Conservation (phyloP, 345 rosid genomes). For the Adansonia digitata region DNA sequence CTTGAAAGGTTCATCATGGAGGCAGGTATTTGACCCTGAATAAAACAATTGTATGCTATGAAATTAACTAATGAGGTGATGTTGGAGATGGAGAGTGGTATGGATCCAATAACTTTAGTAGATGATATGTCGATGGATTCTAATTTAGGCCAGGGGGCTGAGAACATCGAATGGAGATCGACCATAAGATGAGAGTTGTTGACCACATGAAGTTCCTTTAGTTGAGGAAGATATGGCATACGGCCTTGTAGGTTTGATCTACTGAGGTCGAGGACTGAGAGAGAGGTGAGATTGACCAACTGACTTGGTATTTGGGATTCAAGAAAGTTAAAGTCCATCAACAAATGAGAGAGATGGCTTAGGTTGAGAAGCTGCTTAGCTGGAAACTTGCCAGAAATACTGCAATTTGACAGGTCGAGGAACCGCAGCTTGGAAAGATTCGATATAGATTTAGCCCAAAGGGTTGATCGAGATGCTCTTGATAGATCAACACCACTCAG, state of each 20-base stretch:
- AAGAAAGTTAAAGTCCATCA: conserved; percentile 18
- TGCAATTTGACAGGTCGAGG: conserved; percentile 20
- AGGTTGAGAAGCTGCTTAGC: conserved; percentile 18
- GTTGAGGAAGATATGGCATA: conserved; percentile 21
- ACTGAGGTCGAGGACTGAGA: conserved; percentile 13
- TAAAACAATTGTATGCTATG: conserved; percentile 5
- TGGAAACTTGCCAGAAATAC: conserved; percentile 5
- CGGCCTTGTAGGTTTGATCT: conserved; percentile 12
- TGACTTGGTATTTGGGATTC: conserved; percentile 19
- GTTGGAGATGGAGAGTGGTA: conserved; percentile 18
- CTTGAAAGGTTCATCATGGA: conserved; percentile 15
- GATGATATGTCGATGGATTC: conserved; percentile 9
- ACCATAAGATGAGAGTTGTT: neutral
- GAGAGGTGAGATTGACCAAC: conserved; percentile 19
- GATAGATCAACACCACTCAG: conserved; percentile 23
- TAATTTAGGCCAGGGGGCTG: conserved; percentile 16
- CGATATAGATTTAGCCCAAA: conserved; percentile 20
- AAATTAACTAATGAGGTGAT: conserved; percentile 12
- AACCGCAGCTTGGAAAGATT: conserved; percentile 12
- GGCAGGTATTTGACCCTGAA: conserved; percentile 20
- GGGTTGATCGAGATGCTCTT: conserved; percentile 6
- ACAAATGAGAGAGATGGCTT: neutral
- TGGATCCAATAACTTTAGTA: conserved; percentile 13
- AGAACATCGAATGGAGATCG: conserved; percentile 19
- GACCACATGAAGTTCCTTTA: neutral